These are phyloP conservation scores for Lumnitzera littorea DNA, from an alignment of 345 rosid genomes.

Conservation along the genomic window DNA sequence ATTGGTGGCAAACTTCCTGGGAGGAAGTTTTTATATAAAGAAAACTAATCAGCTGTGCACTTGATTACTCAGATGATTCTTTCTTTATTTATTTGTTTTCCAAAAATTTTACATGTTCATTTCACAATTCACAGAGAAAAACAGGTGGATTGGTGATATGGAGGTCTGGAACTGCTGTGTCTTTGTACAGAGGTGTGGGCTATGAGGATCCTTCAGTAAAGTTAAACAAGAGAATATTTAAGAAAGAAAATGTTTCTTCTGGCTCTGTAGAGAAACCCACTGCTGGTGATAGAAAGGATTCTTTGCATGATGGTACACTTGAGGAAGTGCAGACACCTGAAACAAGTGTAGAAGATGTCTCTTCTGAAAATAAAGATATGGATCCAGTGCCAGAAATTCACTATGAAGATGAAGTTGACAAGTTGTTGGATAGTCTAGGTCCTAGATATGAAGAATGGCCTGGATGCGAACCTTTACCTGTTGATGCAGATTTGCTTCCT, in stretches of 20 bases:
- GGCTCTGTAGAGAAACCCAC: conserved; percentile 20
- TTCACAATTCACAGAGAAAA: conserved; percentile 50
- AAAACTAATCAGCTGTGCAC: too few relatives aligned
- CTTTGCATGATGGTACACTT: conserved; percentile 11
- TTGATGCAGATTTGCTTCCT: conserved; percentile 93
- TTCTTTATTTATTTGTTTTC: not conserved
- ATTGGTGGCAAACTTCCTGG: too few relatives aligned
- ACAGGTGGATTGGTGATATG: conserved; percentile 96
- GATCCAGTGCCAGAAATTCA: conserved; percentile 30
- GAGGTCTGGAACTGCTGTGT: conserved; percentile 83
- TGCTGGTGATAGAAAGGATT: conserved; percentile 16
- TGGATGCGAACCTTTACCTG: conserved; percentile 75
- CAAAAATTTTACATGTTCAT: conserved; percentile 1
- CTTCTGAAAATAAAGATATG: conserved; percentile 20
- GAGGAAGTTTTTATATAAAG: too few relatives aligned
- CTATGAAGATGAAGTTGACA: conserved; percentile 75
- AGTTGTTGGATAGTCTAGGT: conserved; percentile 72
- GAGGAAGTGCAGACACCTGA: conserved; percentile 21
- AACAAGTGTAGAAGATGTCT: conserved; percentile 15
- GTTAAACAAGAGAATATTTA: conserved; percentile 34
- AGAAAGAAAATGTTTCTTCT: conserved; percentile 32
- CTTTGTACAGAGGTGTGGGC: conserved; percentile 68
- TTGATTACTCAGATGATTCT: not conserved
- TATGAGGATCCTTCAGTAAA: conserved; percentile 45
- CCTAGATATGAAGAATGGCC: conserved; percentile 91